A percentile compares a stretch with the other conserved stretches of the same genome.
These are phyloP conservation scores for Scheffersomyces amazonensis DNA, from an alignment of 805 yeast species.

Conservation along the genomic window DNA sequence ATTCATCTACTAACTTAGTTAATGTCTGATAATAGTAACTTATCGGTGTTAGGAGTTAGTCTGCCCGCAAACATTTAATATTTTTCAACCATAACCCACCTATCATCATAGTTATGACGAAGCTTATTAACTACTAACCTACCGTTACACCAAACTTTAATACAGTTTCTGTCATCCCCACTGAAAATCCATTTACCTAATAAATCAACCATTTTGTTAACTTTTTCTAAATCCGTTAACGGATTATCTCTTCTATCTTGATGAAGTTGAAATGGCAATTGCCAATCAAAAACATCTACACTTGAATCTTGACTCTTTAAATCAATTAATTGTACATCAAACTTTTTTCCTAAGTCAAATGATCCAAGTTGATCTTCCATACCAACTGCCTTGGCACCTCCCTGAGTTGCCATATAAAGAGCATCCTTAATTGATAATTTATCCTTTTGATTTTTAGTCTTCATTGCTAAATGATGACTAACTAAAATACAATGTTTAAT, in stretches of 20 bases:
- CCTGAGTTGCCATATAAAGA: slow-evolving; percentile 77
- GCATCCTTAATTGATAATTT: slow-evolving; percentile 69
- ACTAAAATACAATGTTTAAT: slow-evolving; percentile 34
- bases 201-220: slow-evolving; percentile 42
- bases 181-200: slow-evolving; percentile 87
- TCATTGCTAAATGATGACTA: slow-evolving; percentile 41
- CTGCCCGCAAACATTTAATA: too few species aligned
- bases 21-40: too few species aligned
- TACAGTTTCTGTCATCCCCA: slow-evolving; percentile 91
- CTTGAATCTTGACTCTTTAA: slow-evolving; percentile 51
- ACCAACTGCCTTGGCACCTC: slow-evolving; percentile 80
- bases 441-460: slow-evolving; percentile 33
- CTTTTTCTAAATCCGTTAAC: background rate
- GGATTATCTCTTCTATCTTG: slow-evolving; percentile 9
- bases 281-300: slow-evolving; percentile 78
- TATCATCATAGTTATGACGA: slow-evolving; percentile 4
- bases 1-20: too few species aligned
- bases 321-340: slow-evolving; percentile 81
- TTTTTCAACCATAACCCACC: slow-evolving; percentile 5
- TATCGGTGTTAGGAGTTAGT: too few species aligned
- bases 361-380: slow-evolving; percentile 60
- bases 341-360: slow-evolving; percentile 73
- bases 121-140: slow-evolving; percentile 49
- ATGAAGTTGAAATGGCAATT: slow-evolving; percentile 35
- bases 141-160: slow-evolving; percentile 82